Percentiles rank a stretch among this genome's conserved stretches.
Conservation (phyloP, 768 basidiomycete genomes). For the Kwoniella sp. region DNA sequence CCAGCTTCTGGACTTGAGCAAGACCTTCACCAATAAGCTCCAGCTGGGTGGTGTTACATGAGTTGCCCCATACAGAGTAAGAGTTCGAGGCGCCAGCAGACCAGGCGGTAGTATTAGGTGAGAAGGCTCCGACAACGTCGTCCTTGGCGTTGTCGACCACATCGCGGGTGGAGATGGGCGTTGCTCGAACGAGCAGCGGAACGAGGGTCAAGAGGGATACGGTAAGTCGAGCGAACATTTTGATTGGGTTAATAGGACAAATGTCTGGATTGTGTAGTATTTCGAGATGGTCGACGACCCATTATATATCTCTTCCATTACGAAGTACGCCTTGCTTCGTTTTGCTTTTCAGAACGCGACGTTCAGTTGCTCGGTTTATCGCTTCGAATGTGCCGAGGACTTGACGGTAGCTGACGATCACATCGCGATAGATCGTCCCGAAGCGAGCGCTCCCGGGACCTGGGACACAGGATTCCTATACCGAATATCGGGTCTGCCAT, state of each 20-base stretch:
- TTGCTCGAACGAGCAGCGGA: neutral
- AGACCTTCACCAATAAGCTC: constrained; percentile 29
- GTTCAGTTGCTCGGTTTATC: too few species aligned
- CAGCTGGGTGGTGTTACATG: constrained; percentile 26
- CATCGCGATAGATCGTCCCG: too few species aligned
- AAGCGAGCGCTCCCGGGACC: too few species aligned
- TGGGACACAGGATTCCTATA: too few species aligned
- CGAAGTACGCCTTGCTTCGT: too few species aligned
- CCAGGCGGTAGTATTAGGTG: constrained; percentile 14
- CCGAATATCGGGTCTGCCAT: too few species aligned
- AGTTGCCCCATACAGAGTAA: constrained; percentile 14
- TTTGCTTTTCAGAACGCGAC: too few species aligned
- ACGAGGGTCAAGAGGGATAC: constrained; percentile 4
- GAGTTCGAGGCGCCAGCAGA: constrained; percentile 1
- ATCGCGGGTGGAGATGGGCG: neutral
- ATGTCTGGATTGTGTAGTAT: neutral
- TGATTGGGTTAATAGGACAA: neutral
- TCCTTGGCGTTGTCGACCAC: neutral
- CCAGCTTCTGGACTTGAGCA: constrained; percentile 21
- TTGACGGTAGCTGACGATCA: too few species aligned
- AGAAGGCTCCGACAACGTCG: constrained; percentile 2
- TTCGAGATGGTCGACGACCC: too few species aligned
- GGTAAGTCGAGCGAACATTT: constrained; percentile 5
- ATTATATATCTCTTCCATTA: too few species aligned
- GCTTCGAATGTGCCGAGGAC: too few species aligned